These are phyloP conservation scores for Aspergillus campestris DNA, from an alignment of 495 filamentous ascomycete genomes.

Conservation along the genomic window DNA sequence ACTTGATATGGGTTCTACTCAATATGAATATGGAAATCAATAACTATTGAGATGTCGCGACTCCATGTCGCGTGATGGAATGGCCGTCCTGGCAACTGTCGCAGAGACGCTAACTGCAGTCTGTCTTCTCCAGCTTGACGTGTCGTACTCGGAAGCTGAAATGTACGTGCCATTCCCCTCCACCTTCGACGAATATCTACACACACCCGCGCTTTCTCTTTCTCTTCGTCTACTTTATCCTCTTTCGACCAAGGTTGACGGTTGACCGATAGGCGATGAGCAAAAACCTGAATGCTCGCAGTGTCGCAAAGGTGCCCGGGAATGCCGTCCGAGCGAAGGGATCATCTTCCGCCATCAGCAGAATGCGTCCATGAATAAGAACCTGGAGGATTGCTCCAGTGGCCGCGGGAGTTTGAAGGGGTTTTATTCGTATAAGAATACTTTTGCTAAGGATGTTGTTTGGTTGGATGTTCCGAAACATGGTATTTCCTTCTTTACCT, in stretches of 20 bases:
- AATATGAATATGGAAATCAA: background rate
- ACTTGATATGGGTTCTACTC: too few species aligned
- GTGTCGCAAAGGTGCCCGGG: conserved; percentile 50
- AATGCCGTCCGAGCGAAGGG: conserved; percentile 54
- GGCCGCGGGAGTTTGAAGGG: conserved; percentile 44
- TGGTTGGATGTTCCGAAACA: conserved; percentile 59
- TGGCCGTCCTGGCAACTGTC: conserved; percentile 2
- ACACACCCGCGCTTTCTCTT: too few species aligned
- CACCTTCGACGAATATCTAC: too few species aligned
- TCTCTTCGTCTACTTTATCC: too few species aligned
- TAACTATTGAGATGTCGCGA: background rate
- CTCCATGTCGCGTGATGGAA: background rate
- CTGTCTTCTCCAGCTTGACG: conserved; percentile 38
- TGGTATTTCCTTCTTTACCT: conserved; percentile 26
- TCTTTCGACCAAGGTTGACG: background rate
- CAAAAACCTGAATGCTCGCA: conserved; percentile 50
- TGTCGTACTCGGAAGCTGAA: conserved; percentile 58
- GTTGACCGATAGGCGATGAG: conserved; percentile 43
- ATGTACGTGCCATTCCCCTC: conserved; percentile 31
- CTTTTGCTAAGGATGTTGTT: conserved; percentile 50
- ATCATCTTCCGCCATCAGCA: conserved; percentile 64
- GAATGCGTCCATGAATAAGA: conserved; percentile 62
- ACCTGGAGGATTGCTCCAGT: conserved; percentile 25
- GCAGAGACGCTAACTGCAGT: too few species aligned
- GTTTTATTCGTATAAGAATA: conserved; percentile 66